These are phyloP conservation scores for Apiotrichum domesticum DNA, from an alignment of 1,284 basidiomycete species.

Conservation along the genomic window DNA sequence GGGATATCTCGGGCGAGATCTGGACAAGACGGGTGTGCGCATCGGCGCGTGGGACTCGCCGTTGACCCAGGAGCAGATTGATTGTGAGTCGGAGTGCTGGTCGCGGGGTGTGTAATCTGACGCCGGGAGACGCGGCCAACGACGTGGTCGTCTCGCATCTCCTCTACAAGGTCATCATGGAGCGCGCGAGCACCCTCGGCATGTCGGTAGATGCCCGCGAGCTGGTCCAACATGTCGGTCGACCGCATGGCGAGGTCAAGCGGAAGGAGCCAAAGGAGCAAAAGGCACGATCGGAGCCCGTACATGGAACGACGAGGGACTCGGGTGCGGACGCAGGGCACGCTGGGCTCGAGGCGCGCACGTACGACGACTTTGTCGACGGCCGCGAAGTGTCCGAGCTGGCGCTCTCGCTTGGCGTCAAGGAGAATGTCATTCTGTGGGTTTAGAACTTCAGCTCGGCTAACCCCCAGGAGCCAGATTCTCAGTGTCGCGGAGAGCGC, in stretches of 20 bases:
- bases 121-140: conserved; percentile 46
- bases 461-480: not conserved
- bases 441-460: not conserved
- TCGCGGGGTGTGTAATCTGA: not conserved
- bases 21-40: conserved; percentile 38
- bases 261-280: no score
- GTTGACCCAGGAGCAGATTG: conserved; percentile 30
- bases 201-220: not conserved
- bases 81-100: conserved; percentile 33
- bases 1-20: conserved; percentile 36
- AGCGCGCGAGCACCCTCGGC: not conserved
- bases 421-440: not conserved
- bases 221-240: no score
- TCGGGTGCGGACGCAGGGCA: no score
- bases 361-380: not conserved
- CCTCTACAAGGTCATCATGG: conserved; percentile 22
- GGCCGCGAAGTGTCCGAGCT: not conserved
- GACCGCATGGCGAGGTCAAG: no score
- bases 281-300: no score
- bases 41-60: conserved; percentile 36
- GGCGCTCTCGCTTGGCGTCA: not conserved
- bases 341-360: not conserved
- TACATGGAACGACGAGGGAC: no score
- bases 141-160: conserved; percentile 44
- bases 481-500: not conserved